A percentile compares a stretch with the other conserved stretches of the same genome.
Conservation (phyloP, 1,284 basidiomycete genomes). For the Ganoderma leucocontextum region DNA sequence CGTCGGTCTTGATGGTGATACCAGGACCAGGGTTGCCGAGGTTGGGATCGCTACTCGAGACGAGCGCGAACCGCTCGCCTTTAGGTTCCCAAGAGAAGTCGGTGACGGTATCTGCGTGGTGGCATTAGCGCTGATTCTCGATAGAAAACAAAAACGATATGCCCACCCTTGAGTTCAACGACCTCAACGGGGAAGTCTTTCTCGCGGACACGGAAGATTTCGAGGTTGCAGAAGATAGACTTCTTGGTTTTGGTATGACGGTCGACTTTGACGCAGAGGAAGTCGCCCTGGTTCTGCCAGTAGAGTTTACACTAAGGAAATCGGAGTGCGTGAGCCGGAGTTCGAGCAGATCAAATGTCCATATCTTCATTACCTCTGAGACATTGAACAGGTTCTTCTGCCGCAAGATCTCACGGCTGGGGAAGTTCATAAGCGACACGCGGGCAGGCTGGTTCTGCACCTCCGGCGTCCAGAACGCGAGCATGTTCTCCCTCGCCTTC, state of each 20-base stretch:
- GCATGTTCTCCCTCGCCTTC: conserved; percentile 88
- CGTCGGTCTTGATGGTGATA: conserved; percentile 94
- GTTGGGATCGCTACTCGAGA: conserved; percentile 95
- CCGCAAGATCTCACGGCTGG: conserved; percentile 84
- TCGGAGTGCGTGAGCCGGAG: background rate
- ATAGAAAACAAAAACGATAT: background rate
- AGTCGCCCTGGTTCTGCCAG: conserved; percentile 99
- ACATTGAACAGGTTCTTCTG: conserved; percentile 99
- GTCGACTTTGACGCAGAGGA: conserved; percentile 99
- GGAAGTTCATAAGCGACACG: conserved; percentile 92
- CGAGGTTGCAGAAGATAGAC: conserved; percentile 98
- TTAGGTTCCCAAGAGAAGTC: conserved; percentile 99
- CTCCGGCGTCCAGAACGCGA: conserved; percentile 98
- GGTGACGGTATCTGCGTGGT: conserved; percentile 84
- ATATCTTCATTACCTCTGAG: conserved; percentile 72
- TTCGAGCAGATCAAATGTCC: conserved; percentile 31
- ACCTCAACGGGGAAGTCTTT: conserved; percentile 99
- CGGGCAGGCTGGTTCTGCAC: conserved; percentile 96
- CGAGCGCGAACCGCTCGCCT: conserved; percentile 95
- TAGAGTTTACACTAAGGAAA: conserved; percentile 88
- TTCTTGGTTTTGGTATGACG: conserved; percentile 99
- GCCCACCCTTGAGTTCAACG: conserved; percentile 91
- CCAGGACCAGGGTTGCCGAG: conserved; percentile 89
- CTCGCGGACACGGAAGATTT: conserved; percentile 97
- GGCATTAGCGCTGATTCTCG: background rate